Conservation (phyloP, 805 yeast species). For the Metschnikowia colocasiae region DNA sequence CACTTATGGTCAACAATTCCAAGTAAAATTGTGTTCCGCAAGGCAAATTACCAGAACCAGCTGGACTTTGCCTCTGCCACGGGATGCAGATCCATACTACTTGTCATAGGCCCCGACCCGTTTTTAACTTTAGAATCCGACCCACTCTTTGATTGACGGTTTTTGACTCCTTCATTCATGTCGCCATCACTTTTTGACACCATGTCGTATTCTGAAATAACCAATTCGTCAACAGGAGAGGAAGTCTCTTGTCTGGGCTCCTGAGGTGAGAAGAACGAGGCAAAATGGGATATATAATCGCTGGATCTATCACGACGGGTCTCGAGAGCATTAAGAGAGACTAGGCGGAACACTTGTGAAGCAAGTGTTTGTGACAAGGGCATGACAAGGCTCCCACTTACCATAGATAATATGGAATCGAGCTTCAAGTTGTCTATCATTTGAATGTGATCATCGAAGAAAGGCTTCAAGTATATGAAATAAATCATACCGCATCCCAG, state of each 20-base stretch:
- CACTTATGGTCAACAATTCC: not conserved
- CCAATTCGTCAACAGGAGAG: not conserved
- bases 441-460: conserved; percentile 24
- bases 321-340: not conserved
- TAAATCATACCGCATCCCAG: conserved; percentile 34
- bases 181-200: conserved; percentile 21
- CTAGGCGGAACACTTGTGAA: not conserved
- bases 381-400: conserved; percentile 8
- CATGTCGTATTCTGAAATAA: conserved; percentile 40
- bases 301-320: not conserved
- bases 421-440: conserved; percentile 9
- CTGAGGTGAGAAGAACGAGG: not conserved
- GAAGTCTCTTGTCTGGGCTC: not conserved
- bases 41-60: conserved; percentile 2
- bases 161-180: not conserved
- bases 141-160: not conserved
- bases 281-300: not conserved
- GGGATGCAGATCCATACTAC: not conserved
- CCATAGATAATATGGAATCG: conserved; percentile 8
- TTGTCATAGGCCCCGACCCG: not conserved
- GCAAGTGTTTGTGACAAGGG: not conserved
- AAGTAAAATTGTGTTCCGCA: not conserved
- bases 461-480: conserved; percentile 26
- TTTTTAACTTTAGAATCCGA: no score
- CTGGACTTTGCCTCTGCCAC: not conserved